Base-by-base conservation (phyloP, 495 filamentous ascomycete genomes). In the Penicillium dipodomyicola region DNA sequence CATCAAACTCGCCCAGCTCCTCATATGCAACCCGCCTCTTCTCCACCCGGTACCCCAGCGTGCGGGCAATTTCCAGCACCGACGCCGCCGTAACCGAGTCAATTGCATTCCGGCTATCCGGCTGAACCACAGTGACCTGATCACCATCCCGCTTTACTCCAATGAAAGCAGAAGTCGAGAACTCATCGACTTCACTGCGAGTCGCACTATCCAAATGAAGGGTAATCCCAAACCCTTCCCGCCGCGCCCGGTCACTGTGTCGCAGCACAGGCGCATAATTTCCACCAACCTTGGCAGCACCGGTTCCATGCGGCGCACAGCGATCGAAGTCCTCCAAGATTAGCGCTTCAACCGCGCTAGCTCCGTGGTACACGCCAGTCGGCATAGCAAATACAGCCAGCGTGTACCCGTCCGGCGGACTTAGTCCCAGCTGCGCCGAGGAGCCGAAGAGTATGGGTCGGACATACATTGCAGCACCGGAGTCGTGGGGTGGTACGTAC, bases 321-420 rank as follows among this genome's bases (percentile, higher is more conserved):
- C 82, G 77, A 57, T 85, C 82, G 57, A 84, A 85, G 32, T 84
- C 80, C 60, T 85, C 82, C 22, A 96, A 73, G 48, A 96, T 85
- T 49, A 95, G 71, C 7, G 86, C 88, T 68, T 87, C 82, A 10
- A 96, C 90, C 0, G 91, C 87, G 63, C 90, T 82, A 4, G 87
- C 82, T 3, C 92, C 92, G 63, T 96, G 92, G 70, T 95, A 96
- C 6, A 96, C 92, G 3, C 91, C 91, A 5, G 88, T 90, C 1
- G 92, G 92, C 59, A 93, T 76, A 0, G 91, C 91, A 57, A 84
- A 96, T 27, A 96, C 91, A 39, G 78, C 82, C 63, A 96, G 91
- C 0, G 85, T 91, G 70, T 94, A 96, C 68, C 93, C 92, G 46
- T 96, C 90, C 0, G 91, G 90, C 29, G 92, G 88, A 56, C 74